Evolutionary conservation across 371 early-diverging fungal genomes (phyloP).

Genomic region (Massospora cicadina): DNA sequence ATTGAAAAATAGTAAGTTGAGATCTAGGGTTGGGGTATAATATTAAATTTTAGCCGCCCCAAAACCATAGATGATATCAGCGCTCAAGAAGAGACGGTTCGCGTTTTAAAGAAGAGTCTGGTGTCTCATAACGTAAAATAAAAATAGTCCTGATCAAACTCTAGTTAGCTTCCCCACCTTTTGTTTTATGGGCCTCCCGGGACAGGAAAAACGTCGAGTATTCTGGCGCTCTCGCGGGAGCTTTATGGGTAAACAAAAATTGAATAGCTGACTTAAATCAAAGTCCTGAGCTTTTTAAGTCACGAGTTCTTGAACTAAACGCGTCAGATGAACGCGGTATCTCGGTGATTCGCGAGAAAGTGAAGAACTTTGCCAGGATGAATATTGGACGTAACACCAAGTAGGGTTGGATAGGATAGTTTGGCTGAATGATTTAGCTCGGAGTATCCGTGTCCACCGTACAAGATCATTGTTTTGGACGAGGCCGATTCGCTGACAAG

Average conservation of each 20-base stretch:
- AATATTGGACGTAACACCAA: constrained; percentile 21
- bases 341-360: constrained; percentile 81
- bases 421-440: not conserved
- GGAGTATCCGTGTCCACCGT: constrained; percentile 35
- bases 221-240: constrained; percentile 82
- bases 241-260: constrained; percentile 51
- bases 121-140: constrained; percentile 58
- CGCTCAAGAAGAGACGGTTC: constrained; percentile 79
- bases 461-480: constrained; percentile 96
- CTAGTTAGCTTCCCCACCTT: constrained; percentile 78
- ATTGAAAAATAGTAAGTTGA: constrained; percentile 55
- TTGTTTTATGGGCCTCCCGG: constrained; percentile 99
- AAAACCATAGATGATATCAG: constrained; percentile 66
- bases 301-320: constrained; percentile 92
- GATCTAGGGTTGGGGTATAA: not conserved
- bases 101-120: constrained; percentile 66
- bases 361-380: constrained; percentile 89
- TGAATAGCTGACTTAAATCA: not conserved
- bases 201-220: constrained; percentile 97
- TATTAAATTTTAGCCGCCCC: constrained; percentile 46
- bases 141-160: not conserved
- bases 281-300: constrained; percentile 47
- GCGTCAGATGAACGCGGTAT: constrained; percentile 99
- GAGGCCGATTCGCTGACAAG: constrained; percentile 98
- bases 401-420: not conserved